Evolutionary conservation across 2,329 filamentous ascomycete genomes (phyloP), one percentile per base, ranked within the genome.

Genomic region (Sporothrix phasma): DNA sequence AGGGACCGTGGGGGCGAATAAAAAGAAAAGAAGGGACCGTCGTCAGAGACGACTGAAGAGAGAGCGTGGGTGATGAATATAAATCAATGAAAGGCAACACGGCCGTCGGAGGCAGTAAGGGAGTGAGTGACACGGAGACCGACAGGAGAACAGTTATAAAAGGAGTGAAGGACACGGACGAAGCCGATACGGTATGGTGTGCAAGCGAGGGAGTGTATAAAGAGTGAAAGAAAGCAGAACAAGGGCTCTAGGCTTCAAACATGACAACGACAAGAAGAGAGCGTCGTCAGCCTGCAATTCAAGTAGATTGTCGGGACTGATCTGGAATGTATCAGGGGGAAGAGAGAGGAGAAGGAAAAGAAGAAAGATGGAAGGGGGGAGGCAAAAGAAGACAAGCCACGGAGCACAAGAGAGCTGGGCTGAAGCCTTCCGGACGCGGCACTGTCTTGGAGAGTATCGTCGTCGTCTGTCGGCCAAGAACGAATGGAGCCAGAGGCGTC

Each of bases 301-400:
- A 46, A 63, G 51, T n/a, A n/a, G n/a, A n/a, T n/a, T n/a, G n/a
- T n/a, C n/a, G n/a, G n/a, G 41, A 37, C 61, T 39, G 41, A 45
- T 37, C 43, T 24, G 54, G 62, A 64, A 64, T 60, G 62, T 37
- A 64, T n/a, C 15, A 47, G 53, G 31, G 49, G 15, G 37, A 39
- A 22, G 34, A 22, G 29, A 31, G 31, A 34, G 31, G 31, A 63
- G 22, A 31, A 46, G 19, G n/a, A 56, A n/a, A 22, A 29, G 37
- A 60, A 54, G 41, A 62, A 43, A 49, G 10, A 37, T 11, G 43
- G 26, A 15, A 22, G n/a, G 24, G 53, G n/a, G 17, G 19, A 11
- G 39, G 13, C 5, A 19, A 29, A 19, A 34, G 24, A 62, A 51
- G 56, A 46, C 46, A 56, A 56, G 51, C 3, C n/a, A n/a, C 34